Conservation (phyloP, 1,284 basidiomycete genomes). For the Ustilago bromivora region DNA sequence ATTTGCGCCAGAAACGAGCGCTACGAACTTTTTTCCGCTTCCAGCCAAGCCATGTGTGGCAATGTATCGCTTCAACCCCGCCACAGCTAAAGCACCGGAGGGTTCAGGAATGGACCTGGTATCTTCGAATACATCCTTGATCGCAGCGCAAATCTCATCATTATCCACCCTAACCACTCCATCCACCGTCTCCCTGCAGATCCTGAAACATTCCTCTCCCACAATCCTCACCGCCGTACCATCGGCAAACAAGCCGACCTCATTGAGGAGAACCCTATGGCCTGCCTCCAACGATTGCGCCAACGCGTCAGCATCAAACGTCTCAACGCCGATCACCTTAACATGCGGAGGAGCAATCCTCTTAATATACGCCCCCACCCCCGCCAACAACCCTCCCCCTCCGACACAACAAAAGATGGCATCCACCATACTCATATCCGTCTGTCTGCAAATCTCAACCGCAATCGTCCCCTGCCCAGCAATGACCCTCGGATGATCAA, state of each 20-base stretch:
- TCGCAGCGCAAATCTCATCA: conserved; percentile 97
- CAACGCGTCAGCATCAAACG: conserved; percentile 94
- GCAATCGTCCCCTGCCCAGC: conserved; percentile 97
- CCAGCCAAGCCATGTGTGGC: conserved; percentile 82
- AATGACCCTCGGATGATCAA: conserved; percentile 95
- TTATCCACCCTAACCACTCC: conserved; percentile 87
- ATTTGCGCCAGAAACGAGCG: conserved; percentile 93
- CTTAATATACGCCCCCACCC: conserved; percentile 92
- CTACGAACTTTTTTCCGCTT: conserved; percentile 87
- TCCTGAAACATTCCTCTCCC: conserved; percentile 92
- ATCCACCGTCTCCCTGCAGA: conserved; percentile 88
- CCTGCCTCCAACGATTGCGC: conserved; percentile 76
- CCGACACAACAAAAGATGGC: conserved; percentile 91
- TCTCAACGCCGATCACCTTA: conserved; percentile 92
- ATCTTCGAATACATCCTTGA: conserved; percentile 95
- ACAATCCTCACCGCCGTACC: conserved; percentile 99
- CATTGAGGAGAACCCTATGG: conserved; percentile 82
- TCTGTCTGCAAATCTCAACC: conserved; percentile 79
- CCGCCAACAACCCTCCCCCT: conserved; percentile 90
- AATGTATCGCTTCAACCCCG: conserved; percentile 91
- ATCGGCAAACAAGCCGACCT: conserved; percentile 96
- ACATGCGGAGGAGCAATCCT: conserved; percentile 87
- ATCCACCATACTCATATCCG: conserved; percentile 74
- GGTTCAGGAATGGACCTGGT: conserved; percentile 80
- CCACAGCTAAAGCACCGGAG: conserved; percentile 92